These are phyloP conservation scores for Clavispora santaluciae DNA, from an alignment of 805 yeast genomes.

Conservation along the genomic window DNA sequence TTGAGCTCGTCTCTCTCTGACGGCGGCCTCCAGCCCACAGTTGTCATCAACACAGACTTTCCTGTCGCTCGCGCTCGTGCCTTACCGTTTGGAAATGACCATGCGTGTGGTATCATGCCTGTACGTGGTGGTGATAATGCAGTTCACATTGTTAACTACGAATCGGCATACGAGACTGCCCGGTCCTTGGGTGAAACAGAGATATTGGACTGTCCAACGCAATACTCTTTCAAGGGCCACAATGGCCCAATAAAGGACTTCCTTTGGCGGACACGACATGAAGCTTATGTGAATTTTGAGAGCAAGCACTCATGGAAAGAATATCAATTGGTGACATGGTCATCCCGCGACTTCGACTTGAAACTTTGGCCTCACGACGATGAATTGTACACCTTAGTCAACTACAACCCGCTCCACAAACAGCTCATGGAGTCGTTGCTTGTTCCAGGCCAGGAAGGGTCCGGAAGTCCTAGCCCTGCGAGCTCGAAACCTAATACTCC, in stretches of 20 bases:
- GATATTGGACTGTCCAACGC: constrained; percentile 13
- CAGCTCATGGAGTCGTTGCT: constrained; percentile 15
- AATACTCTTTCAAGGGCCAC: constrained; percentile 70
- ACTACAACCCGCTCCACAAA: constrained; percentile 34
- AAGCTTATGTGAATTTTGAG: constrained; percentile 40
- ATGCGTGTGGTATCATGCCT: constrained; percentile 85
- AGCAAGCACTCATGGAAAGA: constrained; percentile 63
- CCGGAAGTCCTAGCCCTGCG: not conserved
- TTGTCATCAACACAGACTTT: constrained; percentile 64
- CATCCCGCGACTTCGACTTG: constrained; percentile 73
- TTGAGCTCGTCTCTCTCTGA: not conserved
- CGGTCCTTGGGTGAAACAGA: constrained; percentile 23
- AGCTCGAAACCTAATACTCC: constrained; percentile 5
- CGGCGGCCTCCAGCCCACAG: constrained; percentile 37
- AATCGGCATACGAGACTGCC: constrained; percentile 28
- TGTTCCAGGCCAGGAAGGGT: not conserved
- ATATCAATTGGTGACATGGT: constrained; percentile 91
- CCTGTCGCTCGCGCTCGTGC: constrained; percentile 89
- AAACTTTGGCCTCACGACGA: constrained; percentile 67
- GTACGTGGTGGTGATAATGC: constrained; percentile 76
- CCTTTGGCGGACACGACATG: constrained; percentile 65
- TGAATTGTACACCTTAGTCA: constrained; percentile 31
- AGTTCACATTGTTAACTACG: constrained; percentile 50
- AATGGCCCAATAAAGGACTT: constrained; percentile 82
- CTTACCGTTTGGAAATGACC: constrained; percentile 75